These are phyloP conservation scores for Penicillium macrosclerotiorum DNA, from an alignment of 495 filamentous ascomycete genomes.

Conservation along the genomic window DNA sequence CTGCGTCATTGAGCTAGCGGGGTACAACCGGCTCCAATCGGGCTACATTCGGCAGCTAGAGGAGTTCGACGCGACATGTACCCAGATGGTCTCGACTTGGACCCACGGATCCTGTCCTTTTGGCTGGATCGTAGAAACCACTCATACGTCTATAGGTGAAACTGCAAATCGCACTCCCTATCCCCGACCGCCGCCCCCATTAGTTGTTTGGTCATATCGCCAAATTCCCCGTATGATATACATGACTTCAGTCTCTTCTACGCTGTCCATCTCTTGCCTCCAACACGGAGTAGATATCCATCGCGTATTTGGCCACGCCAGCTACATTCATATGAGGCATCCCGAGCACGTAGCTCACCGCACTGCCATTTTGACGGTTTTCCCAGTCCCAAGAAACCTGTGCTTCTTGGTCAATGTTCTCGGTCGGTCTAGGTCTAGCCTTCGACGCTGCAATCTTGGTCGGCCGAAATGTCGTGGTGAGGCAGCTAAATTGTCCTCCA, in stretches of 20 bases:
- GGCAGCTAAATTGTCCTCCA: conserved; percentile 60
- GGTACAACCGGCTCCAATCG: neutral
- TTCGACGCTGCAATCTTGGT: conserved; percentile 56
- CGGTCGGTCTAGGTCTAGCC: too few species aligned
- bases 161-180: conserved; percentile 37
- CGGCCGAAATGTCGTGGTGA: conserved; percentile 49
- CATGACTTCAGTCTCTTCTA: conserved; percentile 55
- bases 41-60: neutral
- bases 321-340: conserved; percentile 60
- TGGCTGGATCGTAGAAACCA: neutral
- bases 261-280: conserved; percentile 57
- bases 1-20: neutral
- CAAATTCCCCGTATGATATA: conserved; percentile 55
- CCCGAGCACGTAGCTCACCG: too few species aligned
- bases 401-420: too few species aligned
- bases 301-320: conserved; percentile 64
- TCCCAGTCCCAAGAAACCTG: too few species aligned
- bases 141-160: neutral
- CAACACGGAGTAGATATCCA: conserved; percentile 52
- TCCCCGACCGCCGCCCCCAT: conserved; percentile 49
- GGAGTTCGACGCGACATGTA: too few species aligned
- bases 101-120: neutral
- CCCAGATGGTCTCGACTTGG: too few species aligned
- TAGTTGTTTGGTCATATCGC: conserved; percentile 44
- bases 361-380: too few species aligned